Base-by-base conservation (phyloP, 306 rosid genomes). In the Casuarina equisetifolia region DNA sequence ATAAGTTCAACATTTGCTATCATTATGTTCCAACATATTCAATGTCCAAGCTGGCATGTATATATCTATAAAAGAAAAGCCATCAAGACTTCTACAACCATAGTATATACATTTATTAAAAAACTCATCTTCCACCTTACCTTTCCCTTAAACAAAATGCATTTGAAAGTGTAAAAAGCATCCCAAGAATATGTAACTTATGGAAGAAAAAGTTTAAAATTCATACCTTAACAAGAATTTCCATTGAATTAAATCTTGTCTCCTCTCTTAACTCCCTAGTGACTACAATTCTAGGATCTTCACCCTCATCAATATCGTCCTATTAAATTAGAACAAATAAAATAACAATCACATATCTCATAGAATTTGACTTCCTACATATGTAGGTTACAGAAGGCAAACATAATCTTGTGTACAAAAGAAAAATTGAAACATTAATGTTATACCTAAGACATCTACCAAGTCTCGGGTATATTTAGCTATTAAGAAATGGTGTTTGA, bases 361-460 rank as follows among this genome's bases (percentile, higher is more conserved):
- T 72, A 61, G 19, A 38, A 73, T 25, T 25, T 25, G 32, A 25
- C 32, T 25, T 25, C 32, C 1, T 25, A 25, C 32, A 25, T 25
- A 25, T 25, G 32, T 25, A 25, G 32, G 32, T 25, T 25, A 1
- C 32, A 25, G 1, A 25, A 25, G 32, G 32, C 0, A 25, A 25
- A 25, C 32, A 25, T 25, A 25, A 25, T 25, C 32, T 25, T 25
- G 32, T 25, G 32, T 25, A 38, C 16, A 25, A 50, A 20, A 20
- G 35, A n/a, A n/a, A 3, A 42, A 54, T 16, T 20, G 4, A 48
- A 12, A 75, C 32, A 25, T 25, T 25, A 15, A 53, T 58, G 80
- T 25, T 25, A 25, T 43, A 93, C 98, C 93, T 94, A 97, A 0
- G 98, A 97, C 98, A 94, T 94, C 90, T 94, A 97, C 98, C 98